A percentile compares a stretch with the other conserved stretches of the same genome.
Conservation (phyloP, 495 filamentous ascomycete genomes). For the Tetracladium setigerum region DNA sequence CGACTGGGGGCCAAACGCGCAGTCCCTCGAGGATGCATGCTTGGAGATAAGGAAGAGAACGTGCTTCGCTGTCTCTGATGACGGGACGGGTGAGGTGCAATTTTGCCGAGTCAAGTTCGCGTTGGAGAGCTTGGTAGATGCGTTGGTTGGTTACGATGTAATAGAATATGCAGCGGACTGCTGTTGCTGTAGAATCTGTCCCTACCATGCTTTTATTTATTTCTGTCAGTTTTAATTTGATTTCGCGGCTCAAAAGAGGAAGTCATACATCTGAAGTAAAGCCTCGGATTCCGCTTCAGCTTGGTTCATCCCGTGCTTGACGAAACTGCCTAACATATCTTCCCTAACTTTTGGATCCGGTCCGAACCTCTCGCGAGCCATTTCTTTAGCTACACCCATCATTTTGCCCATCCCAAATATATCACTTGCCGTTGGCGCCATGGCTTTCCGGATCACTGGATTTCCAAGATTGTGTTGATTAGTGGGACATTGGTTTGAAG, state of each 20-base stretch:
- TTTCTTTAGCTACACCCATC: slow-evolving; percentile 36
- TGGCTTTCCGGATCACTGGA: slow-evolving; percentile 44
- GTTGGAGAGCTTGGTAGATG: slow-evolving; percentile 45
- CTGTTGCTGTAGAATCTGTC: slow-evolving; percentile 54
- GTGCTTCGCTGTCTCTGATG: slow-evolving; percentile 31
- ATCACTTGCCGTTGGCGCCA: slow-evolving; percentile 44
- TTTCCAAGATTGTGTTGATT: slow-evolving; percentile 30
- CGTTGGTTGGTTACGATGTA: slow-evolving; percentile 38
- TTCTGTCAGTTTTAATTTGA: too few relatives aligned
- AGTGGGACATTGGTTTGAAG: neutral
- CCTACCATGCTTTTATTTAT: slow-evolving; percentile 49
- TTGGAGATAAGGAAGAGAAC: slow-evolving; percentile 40
- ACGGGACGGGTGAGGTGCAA: slow-evolving; percentile 23
- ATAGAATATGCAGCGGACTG: slow-evolving; percentile 48
- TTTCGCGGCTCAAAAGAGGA: too few relatives aligned
- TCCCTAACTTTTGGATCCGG: slow-evolving; percentile 5
- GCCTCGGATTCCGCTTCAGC: slow-evolving; percentile 34
- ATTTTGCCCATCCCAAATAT: slow-evolving; percentile 43
- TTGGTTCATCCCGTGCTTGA: slow-evolving; percentile 30
- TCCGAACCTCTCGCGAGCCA: slow-evolving; percentile 27
- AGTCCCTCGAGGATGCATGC: slow-evolving; percentile 44
- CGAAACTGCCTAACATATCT: slow-evolving; percentile 37
- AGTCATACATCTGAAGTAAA: slow-evolving; percentile 31
- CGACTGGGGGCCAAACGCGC: slow-evolving; percentile 33
- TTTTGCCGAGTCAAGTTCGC: slow-evolving; percentile 42